phyloP scores from a whole-genome alignment of 2,329 filamentous ascomycete species.

The Hypoxylon sp. region DNA sequence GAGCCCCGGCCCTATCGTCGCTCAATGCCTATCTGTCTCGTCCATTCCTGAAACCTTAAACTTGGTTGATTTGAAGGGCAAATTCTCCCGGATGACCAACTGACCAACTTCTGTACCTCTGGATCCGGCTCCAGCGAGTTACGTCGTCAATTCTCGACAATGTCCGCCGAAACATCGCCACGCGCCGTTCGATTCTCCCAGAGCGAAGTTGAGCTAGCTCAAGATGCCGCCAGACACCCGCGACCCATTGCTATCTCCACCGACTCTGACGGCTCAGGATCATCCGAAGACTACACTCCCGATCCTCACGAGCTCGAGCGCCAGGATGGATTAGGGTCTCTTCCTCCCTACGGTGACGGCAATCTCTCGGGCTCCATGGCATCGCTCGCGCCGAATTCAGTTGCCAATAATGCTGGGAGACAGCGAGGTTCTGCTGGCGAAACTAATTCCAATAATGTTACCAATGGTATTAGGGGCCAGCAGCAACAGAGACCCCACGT shows the following conservation, averaged over 20 bases:
- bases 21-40: slow-evolving; percentile 19
- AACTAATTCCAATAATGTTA: slow-evolving; percentile 49
- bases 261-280: slow-evolving; percentile 66
- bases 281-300: slow-evolving; percentile 62
- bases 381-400: slow-evolving; percentile 59
- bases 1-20: slow-evolving; percentile 28
- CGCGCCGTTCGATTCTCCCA: slow-evolving; percentile 71
- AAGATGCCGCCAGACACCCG: slow-evolving; percentile 61
- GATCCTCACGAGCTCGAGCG: slow-evolving; percentile 64
- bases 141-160: slow-evolving; percentile 43
- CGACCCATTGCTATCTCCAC: slow-evolving; percentile 57
- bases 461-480: slow-evolving; percentile 59
- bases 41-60: slow-evolving; percentile 12
- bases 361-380: slow-evolving; percentile 60
- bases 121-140: slow-evolving; percentile 47
- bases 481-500: slow-evolving; percentile 78
- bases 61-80: slow-evolving; percentile 9
- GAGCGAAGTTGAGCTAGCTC: slow-evolving; percentile 62
- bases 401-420: slow-evolving; percentile 60
- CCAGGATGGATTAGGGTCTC: slow-evolving; percentile 64
- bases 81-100: slow-evolving; percentile 36
- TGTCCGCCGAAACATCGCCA: slow-evolving; percentile 65
- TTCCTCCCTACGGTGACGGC: slow-evolving; percentile 62
- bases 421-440: slow-evolving; percentile 57
- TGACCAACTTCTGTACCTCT: slow-evolving; percentile 36